Conservation (phyloP, 805 yeast genomes). For the Wickerhamiella azyma region DNA sequence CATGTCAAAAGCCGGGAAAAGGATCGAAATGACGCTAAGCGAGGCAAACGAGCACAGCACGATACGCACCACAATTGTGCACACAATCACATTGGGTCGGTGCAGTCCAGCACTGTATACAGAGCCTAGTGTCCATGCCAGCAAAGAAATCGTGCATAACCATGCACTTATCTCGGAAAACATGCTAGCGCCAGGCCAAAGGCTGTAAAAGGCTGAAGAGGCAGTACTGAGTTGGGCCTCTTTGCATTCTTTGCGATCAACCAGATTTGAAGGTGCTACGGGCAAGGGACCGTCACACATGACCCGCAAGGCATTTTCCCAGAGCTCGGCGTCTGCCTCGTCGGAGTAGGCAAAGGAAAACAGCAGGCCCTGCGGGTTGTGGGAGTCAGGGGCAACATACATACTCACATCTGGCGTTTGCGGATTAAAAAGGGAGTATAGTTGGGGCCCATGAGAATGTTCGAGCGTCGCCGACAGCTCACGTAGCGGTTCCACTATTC, state of each 20-base stretch:
- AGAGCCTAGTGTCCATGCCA: not conserved
- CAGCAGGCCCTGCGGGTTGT: constrained; percentile 6
- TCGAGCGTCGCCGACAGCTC: constrained; percentile 1
- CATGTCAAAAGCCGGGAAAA: constrained; percentile 3
- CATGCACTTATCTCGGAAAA: not conserved
- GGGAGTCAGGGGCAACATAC: not conserved
- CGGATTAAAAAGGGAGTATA: constrained; percentile 1
- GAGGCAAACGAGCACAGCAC: not conserved
- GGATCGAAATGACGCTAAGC: not conserved
- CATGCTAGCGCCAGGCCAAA: constrained; percentile 5
- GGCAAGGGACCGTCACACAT: not conserved
- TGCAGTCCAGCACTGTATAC: not conserved
- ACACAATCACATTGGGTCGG: not conserved
- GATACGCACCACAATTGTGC: not conserved
- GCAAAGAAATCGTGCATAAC: not conserved
- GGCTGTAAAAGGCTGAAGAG: constrained; percentile 1
- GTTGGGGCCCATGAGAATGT: not conserved
- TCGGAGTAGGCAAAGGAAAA: constrained; percentile 5
- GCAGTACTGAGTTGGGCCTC: constrained; percentile 7
- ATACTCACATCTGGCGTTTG: not conserved
- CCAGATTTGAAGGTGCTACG: not conserved
- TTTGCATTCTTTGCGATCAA: constrained; percentile 4
- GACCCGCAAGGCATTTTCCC: not conserved
- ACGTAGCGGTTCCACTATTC: constrained; percentile 2
- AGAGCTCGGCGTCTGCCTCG: not conserved